phyloP scores from a whole-genome alignment of 495 filamentous ascomycete species.

The Parathielavia hyrcaniae region DNA sequence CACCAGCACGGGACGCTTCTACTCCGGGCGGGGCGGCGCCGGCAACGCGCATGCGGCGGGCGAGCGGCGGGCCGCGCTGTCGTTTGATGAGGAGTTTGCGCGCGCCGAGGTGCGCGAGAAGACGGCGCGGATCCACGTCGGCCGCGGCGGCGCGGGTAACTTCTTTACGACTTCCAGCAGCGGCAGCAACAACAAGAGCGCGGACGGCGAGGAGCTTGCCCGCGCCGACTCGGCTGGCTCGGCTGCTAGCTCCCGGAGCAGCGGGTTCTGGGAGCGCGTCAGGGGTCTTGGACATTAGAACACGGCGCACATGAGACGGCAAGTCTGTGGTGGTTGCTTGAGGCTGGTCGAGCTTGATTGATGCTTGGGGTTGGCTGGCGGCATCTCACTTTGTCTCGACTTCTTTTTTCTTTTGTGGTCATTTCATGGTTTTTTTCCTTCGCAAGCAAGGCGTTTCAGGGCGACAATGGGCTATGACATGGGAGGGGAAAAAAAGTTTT shows the following conservation, averaged over 20 bases:
- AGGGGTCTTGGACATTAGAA: constrained; percentile 18
- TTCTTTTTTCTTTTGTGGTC: background rate
- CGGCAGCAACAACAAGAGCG: constrained; percentile 17
- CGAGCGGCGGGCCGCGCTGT: constrained; percentile 69
- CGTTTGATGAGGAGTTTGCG: constrained; percentile 87
- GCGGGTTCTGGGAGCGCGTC: constrained; percentile 26
- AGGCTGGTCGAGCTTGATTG: no score
- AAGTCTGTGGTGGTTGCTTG: background rate
- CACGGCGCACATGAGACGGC: no score
- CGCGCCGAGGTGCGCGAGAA: constrained; percentile 53
- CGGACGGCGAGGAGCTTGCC: background rate
- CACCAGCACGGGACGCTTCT: constrained; percentile 54
- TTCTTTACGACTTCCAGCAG: constrained; percentile 25
- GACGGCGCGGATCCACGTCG: constrained; percentile 61
- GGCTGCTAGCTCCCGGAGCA: constrained; percentile 11
- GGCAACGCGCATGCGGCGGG: constrained; percentile 70
- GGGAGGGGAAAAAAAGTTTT: constrained; percentile 9
- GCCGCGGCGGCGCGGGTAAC: constrained; percentile 79
- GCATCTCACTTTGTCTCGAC: background rate
- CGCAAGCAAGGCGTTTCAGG: constrained; percentile 18
- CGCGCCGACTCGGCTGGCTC: constrained; percentile 34
- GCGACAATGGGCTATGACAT: constrained; percentile 8
- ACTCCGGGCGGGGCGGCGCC: constrained; percentile 78
- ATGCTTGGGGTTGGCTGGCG: background rate
- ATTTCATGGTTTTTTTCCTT: background rate